Evolutionary conservation across 2,329 filamentous ascomycete genomes (phyloP), one percentile per base, ranked within the genome.

Genomic region (Spiromastix sp.): DNA sequence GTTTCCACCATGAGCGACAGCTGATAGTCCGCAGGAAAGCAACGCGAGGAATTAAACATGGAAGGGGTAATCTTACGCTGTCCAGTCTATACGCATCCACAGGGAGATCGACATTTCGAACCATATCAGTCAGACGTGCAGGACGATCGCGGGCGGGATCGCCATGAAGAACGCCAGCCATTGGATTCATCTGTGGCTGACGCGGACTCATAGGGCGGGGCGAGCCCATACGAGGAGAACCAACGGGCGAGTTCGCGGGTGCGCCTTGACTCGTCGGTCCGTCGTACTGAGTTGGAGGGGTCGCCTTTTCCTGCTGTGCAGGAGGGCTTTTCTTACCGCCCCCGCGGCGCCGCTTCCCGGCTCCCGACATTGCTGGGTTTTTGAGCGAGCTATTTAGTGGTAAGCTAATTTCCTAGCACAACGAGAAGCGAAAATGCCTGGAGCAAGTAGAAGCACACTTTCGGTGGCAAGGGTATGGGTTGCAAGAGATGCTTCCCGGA

Each of bases 361-460:
- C 40, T 2, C 42, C 42, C 15, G 38, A 31, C 42, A 44, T 44
- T 1, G n/a, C n/a, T n/a, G n/a, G n/a, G n/a, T n/a, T n/a, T n/a
- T n/a, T n/a, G n/a, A n/a, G n/a, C n/a, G n/a, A n/a, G n/a, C n/a
- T n/a, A n/a, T n/a, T n/a, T n/a, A n/a, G n/a, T n/a, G n/a, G n/a
- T n/a, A n/a, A n/a, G n/a, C n/a, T n/a, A n/a, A n/a, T n/a, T n/a
- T n/a, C n/a, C n/a, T n/a, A n/a, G n/a, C n/a, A n/a, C n/a, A n/a
- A n/a, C n/a, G n/a, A n/a, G n/a, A n/a, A n/a, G n/a, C n/a, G n/a
- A n/a, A n/a, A n/a, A n/a, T n/a, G n/a, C n/a, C n/a, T n/a, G n/a
- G n/a, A n/a, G n/a, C n/a, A n/a, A n/a, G n/a, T n/a, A n/a, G n/a
- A n/a, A n/a, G n/a, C n/a, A n/a, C n/a, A n/a, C n/a, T n/a, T n/a